Evolutionary conservation across 2,329 filamentous ascomycete genomes (phyloP).

Genomic region (Tolypocladium inflatum): DNA sequence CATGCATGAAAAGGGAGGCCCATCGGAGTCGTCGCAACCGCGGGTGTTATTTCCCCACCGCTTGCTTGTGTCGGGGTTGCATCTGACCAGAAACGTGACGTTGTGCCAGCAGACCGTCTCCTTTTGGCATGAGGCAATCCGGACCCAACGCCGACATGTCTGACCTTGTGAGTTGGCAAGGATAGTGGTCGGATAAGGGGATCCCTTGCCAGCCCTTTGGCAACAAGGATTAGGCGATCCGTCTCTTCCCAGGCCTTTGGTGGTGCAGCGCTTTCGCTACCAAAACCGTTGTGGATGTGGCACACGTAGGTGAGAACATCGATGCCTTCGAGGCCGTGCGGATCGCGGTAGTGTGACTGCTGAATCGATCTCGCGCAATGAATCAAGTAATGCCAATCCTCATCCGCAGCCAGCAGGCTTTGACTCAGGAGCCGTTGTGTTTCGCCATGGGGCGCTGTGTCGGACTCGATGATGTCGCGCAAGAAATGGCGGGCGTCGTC

Average conservation of each 20-base stretch:
- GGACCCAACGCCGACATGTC: neutral
- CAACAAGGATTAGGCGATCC: slow-evolving; percentile 22
- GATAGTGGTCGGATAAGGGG: slow-evolving; percentile 8
- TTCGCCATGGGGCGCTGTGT: slow-evolving; percentile 15
- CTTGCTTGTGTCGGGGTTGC: neutral
- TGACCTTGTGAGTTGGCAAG: neutral
- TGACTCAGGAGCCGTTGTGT: slow-evolving; percentile 15
- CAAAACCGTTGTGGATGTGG: slow-evolving; percentile 10
- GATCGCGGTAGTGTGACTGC: slow-evolving; percentile 4
- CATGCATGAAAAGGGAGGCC: neutral
- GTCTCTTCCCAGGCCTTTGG: slow-evolving; percentile 22
- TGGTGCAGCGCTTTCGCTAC: slow-evolving; percentile 1
- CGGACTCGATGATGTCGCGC: slow-evolving; percentile 17
- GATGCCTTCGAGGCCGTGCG: slow-evolving; percentile 16
- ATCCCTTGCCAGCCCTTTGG: slow-evolving; percentile 16
- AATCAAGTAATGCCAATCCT: slow-evolving; percentile 24
- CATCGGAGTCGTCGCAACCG: slow-evolving; percentile 4
- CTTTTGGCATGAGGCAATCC: neutral
- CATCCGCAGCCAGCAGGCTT: slow-evolving; percentile 21
- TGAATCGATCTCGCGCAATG: slow-evolving; percentile 21
- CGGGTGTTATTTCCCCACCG: neutral
- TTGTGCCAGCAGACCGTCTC: slow-evolving; percentile 1
- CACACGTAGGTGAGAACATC: slow-evolving; percentile 24
- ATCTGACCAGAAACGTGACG: slow-evolving; percentile 19
- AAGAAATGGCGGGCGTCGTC: slow-evolving; percentile 21